Conservation (phyloP, 805 yeast genomes). For the Wickerhamiella bombiphila region DNA sequence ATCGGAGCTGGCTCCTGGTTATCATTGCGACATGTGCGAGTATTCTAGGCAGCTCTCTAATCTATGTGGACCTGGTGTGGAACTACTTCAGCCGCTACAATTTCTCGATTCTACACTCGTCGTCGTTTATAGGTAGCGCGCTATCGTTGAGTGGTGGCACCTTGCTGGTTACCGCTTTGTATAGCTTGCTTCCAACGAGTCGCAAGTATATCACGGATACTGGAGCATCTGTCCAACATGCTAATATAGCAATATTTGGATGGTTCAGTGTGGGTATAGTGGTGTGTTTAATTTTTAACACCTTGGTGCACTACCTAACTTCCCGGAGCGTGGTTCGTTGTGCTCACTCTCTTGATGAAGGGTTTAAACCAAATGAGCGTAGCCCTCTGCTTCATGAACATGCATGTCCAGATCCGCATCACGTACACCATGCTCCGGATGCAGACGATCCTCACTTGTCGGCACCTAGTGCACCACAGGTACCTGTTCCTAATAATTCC, state of each 20-base stretch:
- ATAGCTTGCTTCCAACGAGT: conserved; percentile 62
- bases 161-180: conserved; percentile 58
- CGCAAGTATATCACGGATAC: conserved; percentile 29
- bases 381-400: conserved; percentile 4
- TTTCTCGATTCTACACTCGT: conserved; percentile 44
- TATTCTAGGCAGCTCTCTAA: conserved; percentile 51
- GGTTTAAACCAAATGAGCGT: conserved; percentile 1
- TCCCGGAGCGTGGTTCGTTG: conserved; percentile 74
- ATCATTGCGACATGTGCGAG: conserved; percentile 55
- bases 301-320: conserved; percentile 55
- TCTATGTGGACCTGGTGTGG: conserved; percentile 46
- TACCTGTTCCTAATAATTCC: conserved; percentile 23
- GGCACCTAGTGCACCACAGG: not conserved
- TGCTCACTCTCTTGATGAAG: conserved; percentile 38
- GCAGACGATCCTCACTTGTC: not conserved
- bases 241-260: conserved; percentile 30
- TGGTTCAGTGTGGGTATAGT: conserved; percentile 45
- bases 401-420: conserved; percentile 32
- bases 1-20: conserved; percentile 40
- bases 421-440: conserved; percentile 26
- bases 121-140: conserved; percentile 55
- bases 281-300: conserved; percentile 46
- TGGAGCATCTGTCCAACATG: conserved; percentile 14
- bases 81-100: conserved; percentile 31
- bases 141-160: conserved; percentile 74